These are phyloP conservation scores for Borovskyia barvae DNA, from an alignment of 208 protist genomes.

Conservation along the genomic window DNA sequence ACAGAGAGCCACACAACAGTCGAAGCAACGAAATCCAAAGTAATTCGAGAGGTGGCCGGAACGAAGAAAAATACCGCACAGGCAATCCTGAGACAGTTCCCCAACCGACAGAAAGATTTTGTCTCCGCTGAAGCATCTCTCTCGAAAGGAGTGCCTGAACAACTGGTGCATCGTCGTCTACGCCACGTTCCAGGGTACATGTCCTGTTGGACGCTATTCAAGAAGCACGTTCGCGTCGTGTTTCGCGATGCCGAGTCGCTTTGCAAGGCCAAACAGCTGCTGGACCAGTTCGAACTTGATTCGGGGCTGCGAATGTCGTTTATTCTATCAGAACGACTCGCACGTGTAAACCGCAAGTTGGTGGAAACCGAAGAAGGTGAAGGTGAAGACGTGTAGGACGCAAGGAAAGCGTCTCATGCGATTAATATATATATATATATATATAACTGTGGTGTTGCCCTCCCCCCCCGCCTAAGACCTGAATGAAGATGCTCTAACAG, in stretches of 20 bases:
- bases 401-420: too few species aligned
- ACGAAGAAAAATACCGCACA: not conserved
- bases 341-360: conserved; percentile 35
- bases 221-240: conserved; percentile 62
- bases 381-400: not conserved
- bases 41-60: not conserved
- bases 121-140: conserved; percentile 63
- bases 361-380: conserved; percentile 35
- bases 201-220: conserved; percentile 54
- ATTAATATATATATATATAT: too few species aligned
- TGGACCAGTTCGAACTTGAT: conserved; percentile 79
- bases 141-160: conserved; percentile 28
- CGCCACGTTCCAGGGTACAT: conserved; percentile 70
- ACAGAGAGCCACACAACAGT: not conserved
- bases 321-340: conserved; percentile 45
- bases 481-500: too few species aligned
- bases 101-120: conserved; percentile 54
- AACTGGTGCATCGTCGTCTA: conserved; percentile 42
- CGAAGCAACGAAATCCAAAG: not conserved
- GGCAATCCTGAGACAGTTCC: conserved; percentile 27
- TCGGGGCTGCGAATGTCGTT: conserved; percentile 62
- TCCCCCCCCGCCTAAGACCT: too few species aligned
- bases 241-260: conserved; percentile 60
- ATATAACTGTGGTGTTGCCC: too few species aligned
- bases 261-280: conserved; percentile 80